Evolutionary conservation across 1,284 basidiomycete genomes (phyloP).

Genomic region (Ganoderma sinense): DNA sequence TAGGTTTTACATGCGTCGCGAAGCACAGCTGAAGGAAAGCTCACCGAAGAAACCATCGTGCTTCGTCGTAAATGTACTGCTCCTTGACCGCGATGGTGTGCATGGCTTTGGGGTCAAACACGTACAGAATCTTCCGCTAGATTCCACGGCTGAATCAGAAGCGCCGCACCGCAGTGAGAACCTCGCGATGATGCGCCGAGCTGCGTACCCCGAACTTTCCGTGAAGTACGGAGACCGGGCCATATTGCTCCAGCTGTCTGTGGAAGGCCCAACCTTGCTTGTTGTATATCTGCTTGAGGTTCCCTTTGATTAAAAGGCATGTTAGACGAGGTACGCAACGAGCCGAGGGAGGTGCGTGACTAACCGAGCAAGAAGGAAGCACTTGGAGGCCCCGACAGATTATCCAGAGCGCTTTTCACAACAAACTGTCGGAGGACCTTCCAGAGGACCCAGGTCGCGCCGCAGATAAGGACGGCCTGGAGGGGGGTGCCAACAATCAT

Average conservation of each 20-base stretch:
- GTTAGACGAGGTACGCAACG: background rate
- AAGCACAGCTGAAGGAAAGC: background rate
- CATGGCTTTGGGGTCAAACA: constrained; percentile 30
- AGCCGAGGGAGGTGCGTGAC: background rate
- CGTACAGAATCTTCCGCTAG: constrained; percentile 27
- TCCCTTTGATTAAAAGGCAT: constrained; percentile 12
- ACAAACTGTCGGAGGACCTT: constrained; percentile 14
- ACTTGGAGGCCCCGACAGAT: constrained; percentile 23
- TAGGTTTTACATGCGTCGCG: too few species aligned
- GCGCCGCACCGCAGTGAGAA: background rate
- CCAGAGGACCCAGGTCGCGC: constrained; percentile 19
- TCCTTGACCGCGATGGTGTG: constrained; percentile 32
- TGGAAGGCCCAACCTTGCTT: constrained; percentile 30
- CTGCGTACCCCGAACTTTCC: constrained; percentile 28
- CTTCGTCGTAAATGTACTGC: constrained; percentile 30
- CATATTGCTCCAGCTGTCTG: constrained; percentile 24
- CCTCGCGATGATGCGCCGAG: background rate
- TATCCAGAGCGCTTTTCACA: constrained; percentile 18
- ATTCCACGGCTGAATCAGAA: background rate
- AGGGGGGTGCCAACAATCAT: constrained; percentile 6
- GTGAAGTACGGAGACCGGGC: constrained; percentile 17
- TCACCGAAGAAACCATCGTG: constrained; percentile 25
- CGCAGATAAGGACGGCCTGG: constrained; percentile 8
- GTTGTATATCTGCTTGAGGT: constrained; percentile 29
- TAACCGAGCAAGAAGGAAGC: constrained; percentile 24